Conservation (phyloP, 257 asterid genomes). For the Fraxinus excelsior region DNA sequence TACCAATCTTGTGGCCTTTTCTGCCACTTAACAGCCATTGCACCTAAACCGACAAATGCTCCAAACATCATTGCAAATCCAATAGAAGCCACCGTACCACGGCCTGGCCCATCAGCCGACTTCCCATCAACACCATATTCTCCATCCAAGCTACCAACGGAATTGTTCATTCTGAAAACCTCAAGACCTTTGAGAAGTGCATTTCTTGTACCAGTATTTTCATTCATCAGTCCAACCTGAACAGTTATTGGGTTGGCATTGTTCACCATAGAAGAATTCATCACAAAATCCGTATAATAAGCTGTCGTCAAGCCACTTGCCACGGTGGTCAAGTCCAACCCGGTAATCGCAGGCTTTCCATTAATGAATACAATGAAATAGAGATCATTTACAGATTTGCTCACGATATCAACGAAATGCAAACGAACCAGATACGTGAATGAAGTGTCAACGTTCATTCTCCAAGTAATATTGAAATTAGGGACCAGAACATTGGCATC, state of each 20-base stretch:
- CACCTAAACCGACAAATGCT: conserved; percentile 83
- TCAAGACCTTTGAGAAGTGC: conserved; percentile 51
- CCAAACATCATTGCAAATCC: conserved; percentile 98
- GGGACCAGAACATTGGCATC: conserved; percentile 61
- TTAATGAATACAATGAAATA: conserved; percentile 83
- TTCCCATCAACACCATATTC: conserved; percentile 43
- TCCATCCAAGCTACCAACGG: conserved; percentile 48
- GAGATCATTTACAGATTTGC: conserved; percentile 73
- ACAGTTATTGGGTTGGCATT: conserved; percentile 32
- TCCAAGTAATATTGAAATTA: conserved; percentile 81
- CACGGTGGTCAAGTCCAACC: conserved; percentile 41
- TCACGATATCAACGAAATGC: conserved; percentile 84
- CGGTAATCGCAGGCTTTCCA: conserved; percentile 58
- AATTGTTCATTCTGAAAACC: conserved; percentile 44
- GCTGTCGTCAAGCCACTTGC: conserved; percentile 34
- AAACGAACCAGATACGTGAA: conserved; percentile 73
- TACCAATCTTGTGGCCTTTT: conserved; percentile 94
- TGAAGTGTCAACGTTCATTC: conserved; percentile 53
- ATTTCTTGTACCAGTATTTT: conserved; percentile 37
- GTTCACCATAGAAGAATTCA: conserved; percentile 33
- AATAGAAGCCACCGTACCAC: conserved; percentile 73
- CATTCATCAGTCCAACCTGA: conserved; percentile 44
- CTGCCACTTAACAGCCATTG: conserved; percentile 91
- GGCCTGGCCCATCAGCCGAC: conserved; percentile 22
- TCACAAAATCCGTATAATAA: conserved; percentile 43